phyloP scores from a whole-genome alignment of 495 filamentous ascomycete genomes.

The Trichoderma virens region DNA sequence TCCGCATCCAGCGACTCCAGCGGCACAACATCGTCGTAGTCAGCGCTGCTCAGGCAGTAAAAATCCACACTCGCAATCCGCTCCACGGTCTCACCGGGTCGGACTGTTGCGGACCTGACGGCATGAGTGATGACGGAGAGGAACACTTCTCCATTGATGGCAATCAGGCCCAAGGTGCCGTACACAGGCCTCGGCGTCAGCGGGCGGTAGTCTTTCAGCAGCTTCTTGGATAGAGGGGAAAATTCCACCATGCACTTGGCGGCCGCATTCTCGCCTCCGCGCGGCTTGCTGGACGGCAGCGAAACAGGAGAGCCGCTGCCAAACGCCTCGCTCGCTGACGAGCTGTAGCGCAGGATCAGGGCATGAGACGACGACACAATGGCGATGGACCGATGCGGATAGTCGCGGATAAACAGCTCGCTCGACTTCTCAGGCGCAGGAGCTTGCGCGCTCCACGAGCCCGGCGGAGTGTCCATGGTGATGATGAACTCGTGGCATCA shows the following conservation, averaged over 20 bases:
- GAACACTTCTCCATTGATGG: conserved; percentile 78
- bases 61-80: conserved; percentile 85
- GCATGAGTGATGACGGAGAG: conserved; percentile 81
- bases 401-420: conserved; percentile 61
- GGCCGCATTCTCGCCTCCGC: conserved; percentile 27
- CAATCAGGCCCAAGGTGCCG: conserved; percentile 86
- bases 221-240: conserved; percentile 48
- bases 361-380: conserved; percentile 70
- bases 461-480: conserved; percentile 25
- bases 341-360: conserved; percentile 72
- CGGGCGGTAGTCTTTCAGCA: conserved; percentile 65
- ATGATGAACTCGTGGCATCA: conserved; percentile 21
- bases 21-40: conserved; percentile 71
- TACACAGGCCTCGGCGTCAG: conserved; percentile 68
- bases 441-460: conserved; percentile 16
- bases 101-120: conserved; percentile 67
- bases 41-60: conserved; percentile 76
- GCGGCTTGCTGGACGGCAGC: conserved; percentile 32
- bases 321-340: conserved; percentile 40
- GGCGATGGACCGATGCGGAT: conserved; percentile 78
- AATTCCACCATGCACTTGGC: conserved; percentile 83
- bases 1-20: conserved; percentile 43
- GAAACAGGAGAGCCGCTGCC: conserved; percentile 44
- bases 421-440: conserved; percentile 37
- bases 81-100: conserved; percentile 81